Base-by-base conservation (phyloP, 1,139 yeast genomes). In the Suhomyces ambrosiae region DNA sequence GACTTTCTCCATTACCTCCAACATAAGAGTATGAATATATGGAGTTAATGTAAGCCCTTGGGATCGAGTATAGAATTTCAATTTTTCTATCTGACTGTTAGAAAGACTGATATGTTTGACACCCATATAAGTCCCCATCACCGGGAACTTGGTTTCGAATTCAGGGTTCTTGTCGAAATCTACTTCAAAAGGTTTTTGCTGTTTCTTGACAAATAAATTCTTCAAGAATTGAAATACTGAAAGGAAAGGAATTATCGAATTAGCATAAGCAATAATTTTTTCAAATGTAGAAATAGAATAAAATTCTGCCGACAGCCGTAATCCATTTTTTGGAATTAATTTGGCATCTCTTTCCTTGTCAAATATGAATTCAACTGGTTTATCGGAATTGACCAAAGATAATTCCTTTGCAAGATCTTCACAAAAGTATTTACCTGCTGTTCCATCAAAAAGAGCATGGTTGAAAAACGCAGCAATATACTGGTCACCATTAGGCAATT, bases 401-500 rank as follows among this genome's bases (percentile, higher is more conserved):
- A 40, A 42, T 10, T 8, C 14, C 5, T 37, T 27, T 5, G 29
- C 39, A 18, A 47, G 35, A 18, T 46, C 49, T 8, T 32, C 28
- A 13, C 37, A 43, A 29, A 48, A 44, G 13, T 44, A 40, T 5
- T 33, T 33, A 3, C 41, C 49, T 13, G 46, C 33, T 8, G 35
- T 37, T 2, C 52, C 52, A 31, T 48, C 50, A 24, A 38, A 40
- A 10, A 48, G 27, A 3, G 41, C 34, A 28, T 48, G 50, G 30
- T 42, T 44, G 28, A 45, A 40, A 15, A 28, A 25, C 7, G 32
- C 41, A n/a, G 29, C 29, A 12, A 42, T 26, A 7, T 35, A 41
- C 24, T 42, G 47, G 3, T 16, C 16, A 6, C 33, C 32, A 12
- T 27, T 11, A 7, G 11, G 18, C 2, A 18, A 35, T 2, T 22